phyloP scores from a whole-genome alignment of 2,329 filamentous ascomycete species.

The Phialophora verrucosa region DNA sequence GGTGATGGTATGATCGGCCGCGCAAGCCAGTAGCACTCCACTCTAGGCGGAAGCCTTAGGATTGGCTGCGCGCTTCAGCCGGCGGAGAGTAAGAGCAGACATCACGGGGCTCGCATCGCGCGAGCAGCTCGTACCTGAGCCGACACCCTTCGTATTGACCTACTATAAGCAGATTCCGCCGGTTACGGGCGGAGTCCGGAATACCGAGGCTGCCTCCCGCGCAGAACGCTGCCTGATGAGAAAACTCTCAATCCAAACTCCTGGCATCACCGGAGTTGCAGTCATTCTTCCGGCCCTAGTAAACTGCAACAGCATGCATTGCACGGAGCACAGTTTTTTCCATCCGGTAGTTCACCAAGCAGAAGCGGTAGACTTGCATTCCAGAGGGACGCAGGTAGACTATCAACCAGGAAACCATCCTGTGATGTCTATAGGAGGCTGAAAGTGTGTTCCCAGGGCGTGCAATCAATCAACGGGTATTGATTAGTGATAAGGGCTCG shows the following conservation, averaged over 20 bases:
- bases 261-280: not conserved
- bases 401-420: not conserved
- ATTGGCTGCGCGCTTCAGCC: not conserved
- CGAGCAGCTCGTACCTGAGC: not conserved
- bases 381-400: not conserved
- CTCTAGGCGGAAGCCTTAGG: constrained; percentile 6
- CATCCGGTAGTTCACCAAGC: not conserved
- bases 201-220: not conserved
- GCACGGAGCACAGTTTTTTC: not conserved
- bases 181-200: not conserved
- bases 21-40: constrained; percentile 1
- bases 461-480: not conserved
- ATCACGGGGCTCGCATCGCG: not conserved
- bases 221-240: not conserved
- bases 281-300: not conserved
- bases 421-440: not conserved
- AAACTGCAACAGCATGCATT: not conserved
- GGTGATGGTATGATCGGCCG: constrained; percentile 4
- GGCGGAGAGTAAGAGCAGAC: not conserved
- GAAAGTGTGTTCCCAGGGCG: not conserved
- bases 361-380: not conserved
- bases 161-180: constrained; percentile 12
- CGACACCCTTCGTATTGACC: constrained; percentile 1
- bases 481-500: not conserved
- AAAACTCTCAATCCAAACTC: not conserved